Evolutionary conservation across 108 stramenopile species (phyloP).

Genomic region (Skeletonema grethae): DNA sequence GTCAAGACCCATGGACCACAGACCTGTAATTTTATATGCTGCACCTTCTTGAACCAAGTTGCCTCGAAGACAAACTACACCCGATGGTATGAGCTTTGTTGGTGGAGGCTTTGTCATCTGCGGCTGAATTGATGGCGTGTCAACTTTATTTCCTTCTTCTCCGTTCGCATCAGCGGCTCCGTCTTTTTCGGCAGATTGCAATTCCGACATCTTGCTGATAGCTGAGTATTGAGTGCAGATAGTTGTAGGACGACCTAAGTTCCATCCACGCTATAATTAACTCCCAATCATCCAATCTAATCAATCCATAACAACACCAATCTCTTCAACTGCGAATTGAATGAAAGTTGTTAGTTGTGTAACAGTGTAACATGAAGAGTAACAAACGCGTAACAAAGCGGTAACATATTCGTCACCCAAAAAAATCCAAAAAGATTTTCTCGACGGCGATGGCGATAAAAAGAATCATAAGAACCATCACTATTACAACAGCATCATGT

Average conservation of each 20-base stretch:
- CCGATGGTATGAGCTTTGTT: constrained; percentile 51
- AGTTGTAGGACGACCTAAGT: too few species aligned
- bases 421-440: too few species aligned
- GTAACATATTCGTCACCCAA: too few species aligned
- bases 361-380: too few species aligned
- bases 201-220: background rate
- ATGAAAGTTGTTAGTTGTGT: too few species aligned
- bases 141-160: background rate
- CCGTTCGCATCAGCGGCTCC: background rate
- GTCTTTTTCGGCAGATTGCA: background rate
- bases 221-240: too few species aligned
- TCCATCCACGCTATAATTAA: too few species aligned
- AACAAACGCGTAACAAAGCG: too few species aligned
- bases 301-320: too few species aligned
- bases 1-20: constrained; percentile 79
- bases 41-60: constrained; percentile 59
- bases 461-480: constrained; percentile 2
- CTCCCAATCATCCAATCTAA: too few species aligned
- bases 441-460: too few species aligned
- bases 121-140: background rate
- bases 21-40: constrained; percentile 54
- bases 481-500: constrained; percentile 22
- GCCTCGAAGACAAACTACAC: constrained; percentile 76
- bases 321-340: too few species aligned
- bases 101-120: constrained; percentile 31